Percentiles rank a stretch among this genome's conserved stretches.
Evolutionary conservation across 306 rosid genomes (phyloP).

Genomic region (Potentilla sterilis): DNA sequence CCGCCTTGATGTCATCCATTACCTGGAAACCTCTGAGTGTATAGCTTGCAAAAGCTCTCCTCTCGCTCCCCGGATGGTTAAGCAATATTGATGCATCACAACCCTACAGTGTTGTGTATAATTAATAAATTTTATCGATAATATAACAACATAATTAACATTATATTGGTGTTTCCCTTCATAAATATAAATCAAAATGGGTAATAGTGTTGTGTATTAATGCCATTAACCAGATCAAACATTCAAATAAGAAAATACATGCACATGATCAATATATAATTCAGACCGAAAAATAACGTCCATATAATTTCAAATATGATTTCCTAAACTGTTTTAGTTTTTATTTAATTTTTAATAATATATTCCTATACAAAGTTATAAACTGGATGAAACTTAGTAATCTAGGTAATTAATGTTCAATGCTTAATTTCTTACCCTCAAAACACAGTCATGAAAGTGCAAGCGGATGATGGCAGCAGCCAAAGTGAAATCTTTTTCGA

Average conservation of each 20-base stretch:
- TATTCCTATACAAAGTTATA: not conserved
- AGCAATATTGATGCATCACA: slow-evolving; percentile 78
- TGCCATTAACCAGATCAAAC: not conserved
- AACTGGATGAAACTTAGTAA: not conserved
- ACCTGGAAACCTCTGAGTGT: slow-evolving; percentile 65
- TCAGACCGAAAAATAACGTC: not conserved
- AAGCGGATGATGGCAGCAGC: slow-evolving; percentile 72
- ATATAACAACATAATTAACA: not conserved
- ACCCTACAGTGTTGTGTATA: slow-evolving; percentile 44
- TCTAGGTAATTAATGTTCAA: not conserved
- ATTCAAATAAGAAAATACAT: not conserved
- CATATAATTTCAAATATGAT: not conserved
- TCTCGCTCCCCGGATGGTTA: slow-evolving; percentile 54
- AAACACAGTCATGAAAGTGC: slow-evolving; percentile 79
- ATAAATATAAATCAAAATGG: not conserved
- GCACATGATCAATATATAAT: not conserved
- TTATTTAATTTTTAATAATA: not conserved
- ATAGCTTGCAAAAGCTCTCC: slow-evolving; percentile 58
- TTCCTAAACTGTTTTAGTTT: not conserved
- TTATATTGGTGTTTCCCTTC: not conserved
- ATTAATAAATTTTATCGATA: not conserved
- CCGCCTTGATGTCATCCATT: slow-evolving; percentile 67
- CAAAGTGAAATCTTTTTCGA: slow-evolving; percentile 57
- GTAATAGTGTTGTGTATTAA: not conserved
- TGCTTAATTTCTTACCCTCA: slow-evolving; percentile 49